Conservation (phyloP, 164 flowering plant species). For the Saururus chinensis region DNA sequence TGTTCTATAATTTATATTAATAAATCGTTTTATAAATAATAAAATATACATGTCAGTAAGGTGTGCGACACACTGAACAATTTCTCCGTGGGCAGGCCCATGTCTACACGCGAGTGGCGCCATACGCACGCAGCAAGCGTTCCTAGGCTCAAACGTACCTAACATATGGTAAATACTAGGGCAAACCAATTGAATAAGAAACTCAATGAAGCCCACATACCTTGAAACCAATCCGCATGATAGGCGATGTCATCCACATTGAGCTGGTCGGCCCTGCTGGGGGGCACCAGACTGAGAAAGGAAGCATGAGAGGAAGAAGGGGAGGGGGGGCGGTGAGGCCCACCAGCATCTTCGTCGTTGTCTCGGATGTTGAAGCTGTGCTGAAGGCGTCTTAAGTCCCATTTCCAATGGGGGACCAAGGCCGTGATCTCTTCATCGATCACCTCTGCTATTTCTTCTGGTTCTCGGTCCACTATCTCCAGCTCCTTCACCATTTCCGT, state of each 20-base stretch:
- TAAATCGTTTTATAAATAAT: too few relatives aligned
- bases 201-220: constrained; percentile 15
- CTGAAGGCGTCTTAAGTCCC: constrained; percentile 17
- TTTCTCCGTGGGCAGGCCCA: too few relatives aligned
- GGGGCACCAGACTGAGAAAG: constrained; percentile 18
- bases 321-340: constrained; percentile 35
- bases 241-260: constrained; percentile 5
- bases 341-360: constrained; percentile 16
- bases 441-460: constrained; percentile 60
- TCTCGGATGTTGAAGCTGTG: constrained; percentile 23
- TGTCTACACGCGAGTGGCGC: too few relatives aligned
- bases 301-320: constrained; percentile 50
- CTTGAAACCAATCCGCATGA: constrained; percentile 35
- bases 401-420: constrained; percentile 45
- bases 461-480: constrained; percentile 57
- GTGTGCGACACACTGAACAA: too few relatives aligned
- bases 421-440: constrained; percentile 58
- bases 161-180: too few relatives aligned
- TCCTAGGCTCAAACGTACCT: too few relatives aligned
- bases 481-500: constrained; percentile 81
- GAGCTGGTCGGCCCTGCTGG: constrained; percentile 6
- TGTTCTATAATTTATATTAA: too few relatives aligned
- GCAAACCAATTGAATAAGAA: too few relatives aligned
- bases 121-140: too few relatives aligned
- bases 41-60: too few relatives aligned